These are phyloP conservation scores for Beauveria bassiana DNA, from an alignment of 2,329 filamentous ascomycete genomes.

Conservation along the genomic window DNA sequence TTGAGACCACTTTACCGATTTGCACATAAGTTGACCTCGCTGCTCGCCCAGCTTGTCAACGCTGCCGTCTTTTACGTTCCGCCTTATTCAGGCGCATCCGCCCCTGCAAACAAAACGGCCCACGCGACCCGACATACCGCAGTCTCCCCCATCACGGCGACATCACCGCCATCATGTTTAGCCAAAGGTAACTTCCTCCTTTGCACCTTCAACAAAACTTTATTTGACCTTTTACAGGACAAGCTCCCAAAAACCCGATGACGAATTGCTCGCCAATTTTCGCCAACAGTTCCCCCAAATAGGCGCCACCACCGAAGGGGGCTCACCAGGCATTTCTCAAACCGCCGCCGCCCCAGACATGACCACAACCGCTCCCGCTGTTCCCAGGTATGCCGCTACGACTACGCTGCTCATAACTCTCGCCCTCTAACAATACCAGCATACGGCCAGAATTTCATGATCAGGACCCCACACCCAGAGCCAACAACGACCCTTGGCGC, in stretches of 20 bases:
- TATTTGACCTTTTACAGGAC: conserved; percentile 39
- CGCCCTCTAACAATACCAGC: background rate
- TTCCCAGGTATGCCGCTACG: background rate
- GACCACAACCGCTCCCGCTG: background rate
- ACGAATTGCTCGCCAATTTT: conserved; percentile 78
- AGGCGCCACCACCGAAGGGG: conserved; percentile 40
- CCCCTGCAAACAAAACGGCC: conserved; percentile 1
- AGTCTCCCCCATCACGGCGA: background rate
- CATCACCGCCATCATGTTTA: conserved; percentile 11
- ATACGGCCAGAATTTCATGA: conserved; percentile 42
- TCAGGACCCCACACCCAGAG: conserved; percentile 75
- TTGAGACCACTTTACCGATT: background rate
- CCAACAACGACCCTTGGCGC: conserved; percentile 72
- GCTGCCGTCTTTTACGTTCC: background rate
- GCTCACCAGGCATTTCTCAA: conserved; percentile 30
- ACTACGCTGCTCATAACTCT: background rate
- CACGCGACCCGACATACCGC: conserved; percentile 1
- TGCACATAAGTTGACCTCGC: background rate
- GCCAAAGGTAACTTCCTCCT: conserved; percentile 8
- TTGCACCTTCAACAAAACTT: background rate
- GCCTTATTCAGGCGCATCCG: background rate
- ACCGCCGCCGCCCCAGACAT: conserved; percentile 20
- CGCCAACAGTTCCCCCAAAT: conserved; percentile 76
- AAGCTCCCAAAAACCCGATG: conserved; percentile 76
- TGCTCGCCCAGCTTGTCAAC: background rate